Evolutionary conservation across 768 basidiomycete genomes (phyloP), one percentile per base, ranked within the genome.

Genomic region (Paxillus involutus): DNA sequence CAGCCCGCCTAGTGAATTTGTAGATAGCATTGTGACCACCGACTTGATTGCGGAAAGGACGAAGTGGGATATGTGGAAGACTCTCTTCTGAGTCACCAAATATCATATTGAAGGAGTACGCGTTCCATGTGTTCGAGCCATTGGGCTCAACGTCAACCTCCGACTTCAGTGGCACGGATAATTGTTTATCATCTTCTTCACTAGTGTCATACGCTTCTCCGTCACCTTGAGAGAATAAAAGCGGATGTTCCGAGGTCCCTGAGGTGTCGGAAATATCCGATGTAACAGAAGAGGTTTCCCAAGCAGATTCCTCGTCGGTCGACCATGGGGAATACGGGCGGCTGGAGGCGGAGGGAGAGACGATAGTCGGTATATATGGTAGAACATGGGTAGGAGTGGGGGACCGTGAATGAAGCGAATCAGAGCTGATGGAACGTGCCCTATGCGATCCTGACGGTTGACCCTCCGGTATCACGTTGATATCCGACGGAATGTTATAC

Each of bases 11-110:
- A 4, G 95, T 98, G 61, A 99, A 98, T 66, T 95, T 94, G 74
- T 98, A 98, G 63, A 99, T 97, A 52, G 93, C 89, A 59, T 84
- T 92, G 69, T 99, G 97, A 3, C 97, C 97, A 40, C 97, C 97
- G 30, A 99, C 97, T 73, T 98, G 95, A 63, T 99, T 97, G 46
- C 91, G 86, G 73, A 98, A 99, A 6, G 97, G 97, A 45, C 89
- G 85, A 8, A 99, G 76, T 33, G 95, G 96, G 45, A 99, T 94
- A 54, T 94, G 91, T 2, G 90, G 91, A 42, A 92, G 73, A 55
- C 79, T 79, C 50, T 83, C 84, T 55, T 85, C 77, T 12, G 81
- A 74, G 40, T 78, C 61, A 51, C 80, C 75, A 51, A 75, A 64
- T 47, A 77, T 69, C 58, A 77, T 66, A 35, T 75, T 65, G 48